A percentile compares a stretch with the other conserved stretches of the same genome.
These are phyloP conservation scores for Ganoderma resinaceum DNA, from an alignment of 1,284 basidiomycete genomes.

Conservation along the genomic window DNA sequence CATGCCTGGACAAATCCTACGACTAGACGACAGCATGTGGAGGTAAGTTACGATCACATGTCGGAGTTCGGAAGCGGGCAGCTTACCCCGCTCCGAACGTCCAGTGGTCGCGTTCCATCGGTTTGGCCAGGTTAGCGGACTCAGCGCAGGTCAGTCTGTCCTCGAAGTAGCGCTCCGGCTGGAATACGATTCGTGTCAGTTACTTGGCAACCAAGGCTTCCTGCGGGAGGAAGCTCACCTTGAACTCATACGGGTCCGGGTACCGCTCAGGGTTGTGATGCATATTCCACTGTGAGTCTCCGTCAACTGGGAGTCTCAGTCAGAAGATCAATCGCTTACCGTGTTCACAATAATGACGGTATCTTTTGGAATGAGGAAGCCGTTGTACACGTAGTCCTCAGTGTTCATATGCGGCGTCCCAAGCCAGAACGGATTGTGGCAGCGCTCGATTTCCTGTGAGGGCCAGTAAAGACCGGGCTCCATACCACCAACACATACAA, in stretches of 20 bases:
- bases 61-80: conserved; percentile 28
- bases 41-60: not conserved
- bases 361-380: conserved; percentile 31
- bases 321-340: not conserved
- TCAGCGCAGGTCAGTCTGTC: conserved; percentile 27
- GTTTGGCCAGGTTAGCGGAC: conserved; percentile 31
- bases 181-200: not conserved
- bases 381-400: conserved; percentile 31
- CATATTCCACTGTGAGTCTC: not conserved
- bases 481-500: not conserved
- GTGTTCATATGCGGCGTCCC: conserved; percentile 32
- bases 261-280: not conserved
- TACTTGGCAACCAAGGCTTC: not conserved
- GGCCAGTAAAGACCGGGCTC: not conserved
- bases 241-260: not conserved
- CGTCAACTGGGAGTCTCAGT: not conserved
- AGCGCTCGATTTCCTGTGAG: conserved; percentile 30
- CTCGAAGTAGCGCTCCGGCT: conserved; percentile 1
- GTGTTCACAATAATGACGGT: conserved; percentile 32
- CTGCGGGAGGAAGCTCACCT: not conserved
- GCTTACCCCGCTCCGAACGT: conserved; percentile 31
- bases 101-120: conserved; percentile 33
- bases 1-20: conserved; percentile 31
- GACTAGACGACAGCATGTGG: conserved; percentile 11
- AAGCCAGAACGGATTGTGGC: conserved; percentile 49